A percentile compares a stretch with the other conserved stretches of the same genome.
Evolutionary conservation across 805 yeast genomes (phyloP).

Genomic region (Pichia scutulata): DNA sequence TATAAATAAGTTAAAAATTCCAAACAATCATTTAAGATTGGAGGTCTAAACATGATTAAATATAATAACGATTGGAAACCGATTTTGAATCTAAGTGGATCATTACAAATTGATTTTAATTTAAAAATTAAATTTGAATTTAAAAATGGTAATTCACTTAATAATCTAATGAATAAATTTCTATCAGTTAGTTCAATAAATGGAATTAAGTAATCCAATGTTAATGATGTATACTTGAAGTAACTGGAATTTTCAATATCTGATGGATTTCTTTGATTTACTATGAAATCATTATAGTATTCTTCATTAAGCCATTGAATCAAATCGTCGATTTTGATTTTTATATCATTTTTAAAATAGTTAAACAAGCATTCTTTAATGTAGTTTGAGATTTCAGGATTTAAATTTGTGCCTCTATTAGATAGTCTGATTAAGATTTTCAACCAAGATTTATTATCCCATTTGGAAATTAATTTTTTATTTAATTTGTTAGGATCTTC

Average conservation of each 20-base stretch:
- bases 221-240: slow-evolving; percentile 57
- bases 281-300: slow-evolving; percentile 58
- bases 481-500: slow-evolving; percentile 37
- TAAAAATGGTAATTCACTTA: slow-evolving; percentile 82
- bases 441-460: slow-evolving; percentile 69
- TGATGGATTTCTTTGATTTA: slow-evolving; percentile 13
- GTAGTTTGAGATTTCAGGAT: slow-evolving; percentile 42
- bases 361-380: slow-evolving; percentile 66
- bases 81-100: slow-evolving; percentile 72
- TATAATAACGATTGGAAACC: slow-evolving; percentile 82
- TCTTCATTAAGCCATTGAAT: slow-evolving; percentile 95
- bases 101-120: slow-evolving; percentile 68
- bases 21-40: slow-evolving; percentile 53
- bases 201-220: slow-evolving; percentile 75
- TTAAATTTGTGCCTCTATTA: slow-evolving; percentile 61
- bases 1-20: slow-evolving; percentile 41
- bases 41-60: slow-evolving; percentile 85
- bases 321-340: slow-evolving; percentile 61
- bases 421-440: slow-evolving; percentile 67
- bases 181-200: slow-evolving; percentile 77
- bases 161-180: slow-evolving; percentile 68
- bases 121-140: slow-evolving; percentile 53
- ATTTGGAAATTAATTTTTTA: slow-evolving; percentile 41
- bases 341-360: slow-evolving; percentile 67
- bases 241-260: slow-evolving; percentile 33